A percentile compares a stretch with the other conserved stretches of the same genome.
Evolutionary conservation across 2,329 filamentous ascomycete genomes (phyloP).

Genomic region (Raffaelea deltoideospora): DNA sequence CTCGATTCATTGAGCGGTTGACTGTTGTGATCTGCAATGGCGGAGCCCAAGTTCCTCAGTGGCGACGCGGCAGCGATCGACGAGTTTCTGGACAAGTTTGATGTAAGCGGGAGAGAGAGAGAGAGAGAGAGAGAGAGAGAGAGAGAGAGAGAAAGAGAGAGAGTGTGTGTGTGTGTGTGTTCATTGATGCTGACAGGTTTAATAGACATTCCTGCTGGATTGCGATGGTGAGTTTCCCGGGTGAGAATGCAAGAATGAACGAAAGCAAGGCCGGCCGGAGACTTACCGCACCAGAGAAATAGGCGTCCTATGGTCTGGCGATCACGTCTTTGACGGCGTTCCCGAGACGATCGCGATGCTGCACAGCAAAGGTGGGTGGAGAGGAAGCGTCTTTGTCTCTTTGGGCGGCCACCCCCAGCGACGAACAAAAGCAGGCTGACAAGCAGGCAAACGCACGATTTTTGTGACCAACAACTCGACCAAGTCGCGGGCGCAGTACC

Average conservation of each 20-base stretch:
- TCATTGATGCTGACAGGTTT: conserved; percentile 6
- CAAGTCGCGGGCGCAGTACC: conserved; percentile 84
- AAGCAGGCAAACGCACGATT: conserved; percentile 69
- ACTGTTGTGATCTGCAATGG: too few species aligned
- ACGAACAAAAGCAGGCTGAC: neutral
- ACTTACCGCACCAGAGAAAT: conserved; percentile 11
- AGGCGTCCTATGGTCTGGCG: conserved; percentile 95
- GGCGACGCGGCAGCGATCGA: conserved; percentile 64
- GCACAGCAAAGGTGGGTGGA: conserved; percentile 59
- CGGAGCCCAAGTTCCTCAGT: conserved; percentile 48
- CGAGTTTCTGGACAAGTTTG: conserved; percentile 78
- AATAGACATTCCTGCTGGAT: conserved; percentile 80
- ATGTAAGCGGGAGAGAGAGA: conserved; percentile 43
- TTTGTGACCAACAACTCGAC: conserved; percentile 99
- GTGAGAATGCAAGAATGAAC: too few species aligned
- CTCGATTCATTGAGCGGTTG: too few species aligned
- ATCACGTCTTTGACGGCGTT: conserved; percentile 72
- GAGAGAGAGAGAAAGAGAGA: conserved; percentile 17
- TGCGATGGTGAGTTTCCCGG: conserved; percentile 71
- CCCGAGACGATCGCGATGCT: conserved; percentile 76
- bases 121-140: conserved; percentile 6
- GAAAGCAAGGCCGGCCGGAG: neutral
- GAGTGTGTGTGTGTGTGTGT: too few species aligned
- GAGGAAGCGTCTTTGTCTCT: too few species aligned
- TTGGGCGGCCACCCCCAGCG: too few species aligned